Evolutionary conservation across 495 filamentous ascomycete species (phyloP).

Genomic region (Lentithecium fluviatile): DNA sequence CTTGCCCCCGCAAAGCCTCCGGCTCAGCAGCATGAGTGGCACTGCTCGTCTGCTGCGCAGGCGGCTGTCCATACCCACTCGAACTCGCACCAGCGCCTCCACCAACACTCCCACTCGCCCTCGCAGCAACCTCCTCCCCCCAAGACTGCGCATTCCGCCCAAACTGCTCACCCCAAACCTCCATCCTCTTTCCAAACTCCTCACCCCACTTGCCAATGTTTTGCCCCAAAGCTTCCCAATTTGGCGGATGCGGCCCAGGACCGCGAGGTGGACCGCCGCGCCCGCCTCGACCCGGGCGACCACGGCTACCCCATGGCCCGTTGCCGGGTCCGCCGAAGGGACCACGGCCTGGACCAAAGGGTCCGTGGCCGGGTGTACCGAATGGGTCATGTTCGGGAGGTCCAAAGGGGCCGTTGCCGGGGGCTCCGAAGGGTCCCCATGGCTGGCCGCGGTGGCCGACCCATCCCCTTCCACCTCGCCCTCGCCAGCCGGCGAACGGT

Average conservation of each 20-base stretch:
- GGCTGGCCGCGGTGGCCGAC: not conserved
- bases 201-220: slow-evolving; percentile 32
- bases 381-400: not conserved
- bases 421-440: not conserved
- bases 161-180: slow-evolving; percentile 24
- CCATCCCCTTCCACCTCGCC: not conserved
- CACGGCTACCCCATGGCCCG: not conserved
- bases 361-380: not conserved
- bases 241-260: not conserved
- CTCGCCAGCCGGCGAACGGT: not conserved
- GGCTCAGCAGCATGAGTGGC: not conserved
- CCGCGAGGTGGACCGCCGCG: not conserved
- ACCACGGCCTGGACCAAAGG: not conserved
- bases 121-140: slow-evolving; percentile 12
- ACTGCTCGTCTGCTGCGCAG: not conserved
- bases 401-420: not conserved
- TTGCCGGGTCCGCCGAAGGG: not conserved
- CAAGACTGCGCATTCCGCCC: slow-evolving; percentile 20
- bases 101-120: not conserved
- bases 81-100: not conserved
- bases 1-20: not conserved
- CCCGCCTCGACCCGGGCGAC: not conserved
- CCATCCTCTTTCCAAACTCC: slow-evolving; percentile 27
- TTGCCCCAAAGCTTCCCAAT: slow-evolving; percentile 23
- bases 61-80: not conserved